Evolutionary conservation across 805 yeast species (phyloP).

Genomic region (Kluyveromyces siamensis): DNA sequence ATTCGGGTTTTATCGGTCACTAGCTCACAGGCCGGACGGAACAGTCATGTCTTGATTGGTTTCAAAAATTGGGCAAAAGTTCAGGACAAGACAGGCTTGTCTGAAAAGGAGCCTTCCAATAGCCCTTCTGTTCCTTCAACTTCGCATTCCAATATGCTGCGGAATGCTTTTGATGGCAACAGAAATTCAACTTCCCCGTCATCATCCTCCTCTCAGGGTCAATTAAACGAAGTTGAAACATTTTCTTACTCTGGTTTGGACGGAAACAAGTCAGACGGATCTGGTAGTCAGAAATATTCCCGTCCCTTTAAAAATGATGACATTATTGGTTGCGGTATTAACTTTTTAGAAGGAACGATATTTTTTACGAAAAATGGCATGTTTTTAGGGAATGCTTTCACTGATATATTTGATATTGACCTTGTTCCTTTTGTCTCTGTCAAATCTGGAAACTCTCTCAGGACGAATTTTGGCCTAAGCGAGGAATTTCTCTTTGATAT

Average conservation of each 20-base stretch:
- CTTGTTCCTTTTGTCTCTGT: conserved; percentile 42
- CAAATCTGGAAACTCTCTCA: conserved; percentile 27
- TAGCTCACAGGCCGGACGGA: conserved; percentile 19
- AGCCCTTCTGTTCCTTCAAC: conserved; percentile 3
- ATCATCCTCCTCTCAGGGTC: conserved; percentile 1
- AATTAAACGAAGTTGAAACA: conserved; percentile 13
- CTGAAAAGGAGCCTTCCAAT: conserved; percentile 2
- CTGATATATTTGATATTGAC: conserved; percentile 32
- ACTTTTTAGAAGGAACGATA: conserved; percentile 50
- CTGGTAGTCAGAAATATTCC: conserved; percentile 14
- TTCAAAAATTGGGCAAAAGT: conserved; percentile 12
- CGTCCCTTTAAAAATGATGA: conserved; percentile 46
- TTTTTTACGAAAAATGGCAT: conserved; percentile 83
- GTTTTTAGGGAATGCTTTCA: conserved; percentile 45
- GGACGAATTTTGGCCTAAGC: conserved; percentile 35
- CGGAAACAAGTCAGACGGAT: conserved; percentile 20
- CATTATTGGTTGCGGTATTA: conserved; percentile 76
- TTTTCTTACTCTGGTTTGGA: conserved; percentile 24
- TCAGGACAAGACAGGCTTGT: background rate
- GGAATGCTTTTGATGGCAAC: conserved; percentile 4
- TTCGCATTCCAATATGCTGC: conserved; percentile 5
- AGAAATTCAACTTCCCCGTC: background rate
- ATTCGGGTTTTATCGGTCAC: conserved; percentile 18
- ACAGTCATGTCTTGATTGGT: conserved; percentile 23
- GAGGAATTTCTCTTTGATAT: conserved; percentile 56